Percentiles rank a stretch among this genome's conserved stretches.
Evolutionary conservation across 495 filamentous ascomycete species (phyloP).

Genomic region (Podospora bellae-mahoneyi): DNA sequence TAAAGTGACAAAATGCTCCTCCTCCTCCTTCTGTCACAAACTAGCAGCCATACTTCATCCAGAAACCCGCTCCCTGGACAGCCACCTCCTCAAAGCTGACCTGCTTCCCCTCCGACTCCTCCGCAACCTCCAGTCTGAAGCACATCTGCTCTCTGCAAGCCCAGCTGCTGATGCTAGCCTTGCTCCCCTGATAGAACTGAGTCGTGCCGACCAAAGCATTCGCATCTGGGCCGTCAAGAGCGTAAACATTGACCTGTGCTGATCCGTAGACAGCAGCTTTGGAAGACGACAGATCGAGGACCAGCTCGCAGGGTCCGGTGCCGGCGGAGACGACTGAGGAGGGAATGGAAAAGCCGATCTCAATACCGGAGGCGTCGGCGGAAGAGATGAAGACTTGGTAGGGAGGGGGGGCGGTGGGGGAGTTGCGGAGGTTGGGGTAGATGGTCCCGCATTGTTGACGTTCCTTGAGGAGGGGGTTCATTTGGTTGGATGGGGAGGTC

Average conservation of each 20-base stretch:
- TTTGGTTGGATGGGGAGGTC: neutral
- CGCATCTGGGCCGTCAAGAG: constrained; percentile 29
- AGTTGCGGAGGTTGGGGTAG: constrained; percentile 6
- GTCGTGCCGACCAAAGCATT: constrained; percentile 29
- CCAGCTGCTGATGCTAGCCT: constrained; percentile 25
- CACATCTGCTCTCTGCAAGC: constrained; percentile 31
- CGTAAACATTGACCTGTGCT: constrained; percentile 29
- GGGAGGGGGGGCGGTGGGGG: neutral
- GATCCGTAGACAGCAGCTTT: constrained; percentile 10
- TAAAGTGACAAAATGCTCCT: neutral
- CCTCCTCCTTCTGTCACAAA: neutral
- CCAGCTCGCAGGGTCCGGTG: constrained; percentile 11
- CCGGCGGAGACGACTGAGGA: constrained; percentile 16
- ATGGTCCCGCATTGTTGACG: neutral
- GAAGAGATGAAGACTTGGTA: constrained; percentile 7
- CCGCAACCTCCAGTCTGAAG: constrained; percentile 23
- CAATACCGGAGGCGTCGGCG: neutral
- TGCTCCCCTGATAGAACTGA: constrained; percentile 20
- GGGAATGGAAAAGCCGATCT: constrained; percentile 2
- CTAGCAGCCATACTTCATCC: constrained; percentile 9
- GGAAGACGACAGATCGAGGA: neutral
- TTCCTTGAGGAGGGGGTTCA: neutral
- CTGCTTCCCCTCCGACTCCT: neutral
- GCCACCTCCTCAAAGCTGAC: constrained; percentile 1
- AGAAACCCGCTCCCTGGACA: neutral